Percentiles rank a stretch among this genome's conserved stretches.
Evolutionary conservation across 2,329 filamentous ascomycete species (phyloP).

Genomic region (Phyllosticta citrichinensis): DNA sequence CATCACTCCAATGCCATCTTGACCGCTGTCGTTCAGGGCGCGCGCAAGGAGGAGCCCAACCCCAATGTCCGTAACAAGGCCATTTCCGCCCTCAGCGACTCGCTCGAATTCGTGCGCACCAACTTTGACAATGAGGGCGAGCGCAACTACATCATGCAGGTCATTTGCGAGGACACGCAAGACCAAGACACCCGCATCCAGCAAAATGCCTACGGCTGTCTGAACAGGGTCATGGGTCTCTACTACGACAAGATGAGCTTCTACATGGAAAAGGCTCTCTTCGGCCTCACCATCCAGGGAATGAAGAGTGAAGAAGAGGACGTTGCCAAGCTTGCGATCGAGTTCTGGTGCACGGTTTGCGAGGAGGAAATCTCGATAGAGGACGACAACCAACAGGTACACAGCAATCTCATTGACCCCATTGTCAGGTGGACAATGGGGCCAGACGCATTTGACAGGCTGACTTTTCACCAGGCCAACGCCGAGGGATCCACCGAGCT

Average conservation of each 20-base stretch:
- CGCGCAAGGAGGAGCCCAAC: constrained; percentile 91
- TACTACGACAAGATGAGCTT: constrained; percentile 99
- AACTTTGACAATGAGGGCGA: constrained; percentile 99
- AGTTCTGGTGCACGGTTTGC: constrained; percentile 99
- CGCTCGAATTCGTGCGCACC: constrained; percentile 91
- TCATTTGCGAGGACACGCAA: constrained; percentile 97
- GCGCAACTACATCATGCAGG: constrained; percentile 99
- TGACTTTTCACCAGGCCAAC: constrained; percentile 38
- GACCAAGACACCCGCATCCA: constrained; percentile 84
- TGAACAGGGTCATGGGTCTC: constrained; percentile 96
- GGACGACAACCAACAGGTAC: constrained; percentile 80
- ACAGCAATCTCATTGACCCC: constrained; percentile 15
- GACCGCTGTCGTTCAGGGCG: constrained; percentile 94
- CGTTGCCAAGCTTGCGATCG: constrained; percentile 92
- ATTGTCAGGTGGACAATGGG: neutral
- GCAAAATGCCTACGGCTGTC: constrained; percentile 88
- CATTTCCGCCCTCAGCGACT: constrained; percentile 89
- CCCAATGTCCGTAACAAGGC: constrained; percentile 82
- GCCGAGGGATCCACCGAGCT: constrained; percentile 71
- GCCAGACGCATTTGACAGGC: constrained; percentile 12
- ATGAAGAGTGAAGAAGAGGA: constrained; percentile 99
- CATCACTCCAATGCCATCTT: constrained; percentile 94
- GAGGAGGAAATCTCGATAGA: constrained; percentile 98
- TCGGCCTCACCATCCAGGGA: constrained; percentile 91
- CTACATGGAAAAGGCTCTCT: constrained; percentile 99